A percentile compares a stretch with the other conserved stretches of the same genome.
Conservation (phyloP, 1,284 basidiomycete genomes). For the Malassezia arunalokei region DNA sequence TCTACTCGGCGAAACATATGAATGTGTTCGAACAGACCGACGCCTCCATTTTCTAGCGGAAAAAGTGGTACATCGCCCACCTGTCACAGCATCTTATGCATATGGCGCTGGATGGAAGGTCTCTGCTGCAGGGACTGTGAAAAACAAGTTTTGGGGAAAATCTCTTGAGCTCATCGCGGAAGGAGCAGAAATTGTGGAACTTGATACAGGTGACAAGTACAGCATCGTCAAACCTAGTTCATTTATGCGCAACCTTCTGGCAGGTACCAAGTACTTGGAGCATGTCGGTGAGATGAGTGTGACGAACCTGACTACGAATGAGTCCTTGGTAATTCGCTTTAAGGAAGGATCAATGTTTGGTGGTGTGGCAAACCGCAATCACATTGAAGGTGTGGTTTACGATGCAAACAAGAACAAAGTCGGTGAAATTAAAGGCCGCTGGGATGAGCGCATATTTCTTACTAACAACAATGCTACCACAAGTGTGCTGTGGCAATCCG, state of each 20-base stretch:
- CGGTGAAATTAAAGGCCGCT: slow-evolving; percentile 32
- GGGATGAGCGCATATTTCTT: slow-evolving; percentile 31
- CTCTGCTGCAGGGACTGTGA: slow-evolving; percentile 34
- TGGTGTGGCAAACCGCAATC: slow-evolving; percentile 27
- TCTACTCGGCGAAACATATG: slow-evolving; percentile 43
- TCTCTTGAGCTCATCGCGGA: slow-evolving; percentile 43
- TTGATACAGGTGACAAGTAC: slow-evolving; percentile 38
- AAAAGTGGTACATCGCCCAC: slow-evolving; percentile 44
- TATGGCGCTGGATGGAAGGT: slow-evolving; percentile 41
- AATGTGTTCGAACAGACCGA: slow-evolving; percentile 41
- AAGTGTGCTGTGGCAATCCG: slow-evolving; percentile 40
- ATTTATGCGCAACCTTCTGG: slow-evolving; percentile 44
- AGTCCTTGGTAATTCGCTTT: slow-evolving; percentile 34
- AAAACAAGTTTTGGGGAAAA: slow-evolving; percentile 47
- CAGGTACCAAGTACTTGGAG: slow-evolving; percentile 46
- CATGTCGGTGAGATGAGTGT: slow-evolving; percentile 43
- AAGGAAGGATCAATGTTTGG: slow-evolving; percentile 44
- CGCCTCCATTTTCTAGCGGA: slow-evolving; percentile 39
- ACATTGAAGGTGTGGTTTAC: slow-evolving; percentile 32
- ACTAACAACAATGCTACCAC: slow-evolving; percentile 37
- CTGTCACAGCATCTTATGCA: slow-evolving; percentile 37
- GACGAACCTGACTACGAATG: slow-evolving; percentile 30
- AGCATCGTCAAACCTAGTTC: slow-evolving; percentile 35
- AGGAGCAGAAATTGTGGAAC: slow-evolving; percentile 27
- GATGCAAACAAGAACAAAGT: slow-evolving; percentile 30